Base-by-base conservation (phyloP, 352 stramenopile genomes). In the Globisporangium paddicum region DNA sequence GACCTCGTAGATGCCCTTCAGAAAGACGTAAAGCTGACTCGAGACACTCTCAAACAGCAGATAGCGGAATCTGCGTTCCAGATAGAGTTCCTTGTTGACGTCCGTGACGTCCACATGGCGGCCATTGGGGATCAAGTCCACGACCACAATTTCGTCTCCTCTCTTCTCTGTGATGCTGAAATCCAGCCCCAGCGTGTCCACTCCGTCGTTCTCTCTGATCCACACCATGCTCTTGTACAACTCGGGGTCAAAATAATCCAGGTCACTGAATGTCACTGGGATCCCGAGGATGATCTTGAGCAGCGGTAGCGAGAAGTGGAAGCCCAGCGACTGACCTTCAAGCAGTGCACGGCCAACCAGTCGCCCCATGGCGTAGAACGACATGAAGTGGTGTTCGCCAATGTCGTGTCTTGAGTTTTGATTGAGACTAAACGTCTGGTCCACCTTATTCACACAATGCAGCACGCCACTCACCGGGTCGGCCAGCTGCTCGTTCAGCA, bases 271-370 rank as follows among this genome's bases (percentile, higher is more conserved):
- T n/a, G 40, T 14, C n/a, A 46, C n/a, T 6, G 40, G 40, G 9
- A 46, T 5, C 7, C 40, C 40, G 0, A 46, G 40, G 6, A 46
- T 46, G n/a, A 26, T 46, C n/a, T 46, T 46, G 40, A 46, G 40
- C 40, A 98, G 67, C 23, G 95, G 84, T 8, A 88, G 74, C 7
- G 90, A 87, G 60, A 98, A 82, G 64, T 98, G 95, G 32, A 90
- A 89, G 40, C 76, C 71, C 0, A 98, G 77, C 32, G 97, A 67
- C 40, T 97, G 89, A 40, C 87, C 77, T 68, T 98, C 94, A 1
- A 82, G 57, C 25, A 79, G 42, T 14, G 69, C 63, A 18, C 69
- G 62, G 23, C 75, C 72, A 8, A 86, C 38, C 1, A 79, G 42
- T n/a, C 72, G 69, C 21, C 72, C 73, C 9, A 66, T 62, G 16